These are phyloP conservation scores for Camelina hispida DNA, from an alignment of 345 rosid species.

Conservation along the genomic window DNA sequence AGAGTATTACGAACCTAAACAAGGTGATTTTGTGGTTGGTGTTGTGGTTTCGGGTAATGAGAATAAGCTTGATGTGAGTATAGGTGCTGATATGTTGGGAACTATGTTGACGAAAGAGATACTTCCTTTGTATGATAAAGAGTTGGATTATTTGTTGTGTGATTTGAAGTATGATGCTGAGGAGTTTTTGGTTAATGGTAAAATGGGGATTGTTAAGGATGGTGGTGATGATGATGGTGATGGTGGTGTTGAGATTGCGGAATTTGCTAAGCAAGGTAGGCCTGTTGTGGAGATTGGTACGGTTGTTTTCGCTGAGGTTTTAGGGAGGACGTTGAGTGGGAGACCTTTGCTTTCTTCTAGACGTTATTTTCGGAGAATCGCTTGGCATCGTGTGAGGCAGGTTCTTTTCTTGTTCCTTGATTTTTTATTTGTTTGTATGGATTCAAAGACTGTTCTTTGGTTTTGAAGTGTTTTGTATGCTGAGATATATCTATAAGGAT, in stretches of 20 bases:
- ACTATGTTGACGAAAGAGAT: conserved; percentile 97
- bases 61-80: conserved; percentile 85
- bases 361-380: conserved; percentile 62
- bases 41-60: conserved; percentile 97
- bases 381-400: conserved; percentile 99
- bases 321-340: conserved; percentile 91
- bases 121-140: conserved; percentile 77
- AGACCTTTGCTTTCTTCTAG: conserved; percentile 88
- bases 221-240: conserved; percentile 59
- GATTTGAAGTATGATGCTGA: conserved; percentile 64
- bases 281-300: conserved; percentile 90
- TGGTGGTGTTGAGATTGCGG: conserved; percentile 47
- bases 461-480: conserved; percentile 2
- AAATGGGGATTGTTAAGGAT: conserved; percentile 83
- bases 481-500: not conserved
- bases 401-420: conserved; percentile 64
- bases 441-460: conserved; percentile 22
- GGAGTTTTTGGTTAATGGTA: conserved; percentile 68
- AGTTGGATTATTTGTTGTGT: conserved; percentile 69
- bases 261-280: conserved; percentile 50
- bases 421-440: not conserved
- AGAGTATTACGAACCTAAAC: conserved; percentile 81
- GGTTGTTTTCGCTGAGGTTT: conserved; percentile 84
- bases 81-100: conserved; percentile 87
- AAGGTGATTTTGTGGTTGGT: conserved; percentile 89